Percentiles rank a stretch among this genome's conserved stretches.
Conservation (phyloP, 106 monocot species). For the Dactylorhiza incarnata region DNA sequence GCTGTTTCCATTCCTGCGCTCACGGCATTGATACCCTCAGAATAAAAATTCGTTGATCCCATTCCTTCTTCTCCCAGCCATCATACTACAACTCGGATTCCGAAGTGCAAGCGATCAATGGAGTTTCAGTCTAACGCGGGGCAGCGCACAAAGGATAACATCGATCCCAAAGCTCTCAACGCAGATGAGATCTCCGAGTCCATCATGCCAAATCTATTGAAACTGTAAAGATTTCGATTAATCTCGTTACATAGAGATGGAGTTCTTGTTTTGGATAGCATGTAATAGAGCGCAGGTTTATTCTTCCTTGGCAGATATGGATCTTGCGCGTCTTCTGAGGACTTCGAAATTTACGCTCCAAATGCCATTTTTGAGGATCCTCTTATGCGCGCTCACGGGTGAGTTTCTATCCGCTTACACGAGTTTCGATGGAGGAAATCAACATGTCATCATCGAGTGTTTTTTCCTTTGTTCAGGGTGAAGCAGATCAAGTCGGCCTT, state of each 20-base stretch:
- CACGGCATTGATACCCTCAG: too few relatives aligned
- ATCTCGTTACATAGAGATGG: not conserved
- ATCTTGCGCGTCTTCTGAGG: constrained; percentile 7
- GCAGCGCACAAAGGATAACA: not conserved
- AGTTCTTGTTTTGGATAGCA: not conserved
- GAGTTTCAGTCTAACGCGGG: not conserved
- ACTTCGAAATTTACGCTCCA: constrained; percentile 18
- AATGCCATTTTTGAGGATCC: constrained; percentile 24
- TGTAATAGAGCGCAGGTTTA: too few relatives aligned
- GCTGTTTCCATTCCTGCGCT: too few relatives aligned
- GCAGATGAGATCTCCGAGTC: not conserved
- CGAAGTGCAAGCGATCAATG: not conserved
- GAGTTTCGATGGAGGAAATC: not conserved
- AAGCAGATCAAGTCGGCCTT: constrained; percentile 23
- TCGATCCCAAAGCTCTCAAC: not conserved
- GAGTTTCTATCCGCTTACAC: not conserved
- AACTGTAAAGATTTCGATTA: not conserved
- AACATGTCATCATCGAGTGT: not conserved
- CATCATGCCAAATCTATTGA: constrained; percentile 17
- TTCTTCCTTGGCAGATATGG: constrained; percentile 7
- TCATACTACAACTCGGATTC: not conserved
- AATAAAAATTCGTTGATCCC: not conserved
- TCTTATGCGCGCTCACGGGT: constrained; percentile 19
- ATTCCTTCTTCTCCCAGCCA: not conserved
- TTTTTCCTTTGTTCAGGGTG: constrained; percentile 12